Evolutionary conservation across 805 yeast species (phyloP), one percentile per base, ranked within the genome.

Genomic region (Kuraishia hungarica): DNA sequence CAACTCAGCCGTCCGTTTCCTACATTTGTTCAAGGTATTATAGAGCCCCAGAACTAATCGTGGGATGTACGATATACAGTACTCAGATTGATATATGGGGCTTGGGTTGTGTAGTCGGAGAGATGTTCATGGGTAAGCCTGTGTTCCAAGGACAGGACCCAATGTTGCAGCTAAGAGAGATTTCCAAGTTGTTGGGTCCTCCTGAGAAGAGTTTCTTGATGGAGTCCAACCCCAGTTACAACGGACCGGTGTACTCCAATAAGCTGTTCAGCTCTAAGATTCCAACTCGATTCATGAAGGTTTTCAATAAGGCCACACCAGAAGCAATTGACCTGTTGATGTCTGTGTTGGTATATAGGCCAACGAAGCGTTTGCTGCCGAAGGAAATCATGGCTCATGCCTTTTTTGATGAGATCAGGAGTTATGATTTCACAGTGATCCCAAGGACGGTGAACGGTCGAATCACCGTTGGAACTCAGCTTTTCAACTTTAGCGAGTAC

Each of bases 31-130:
- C 97, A 23, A 83, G 99, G 64, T 94, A 91, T 70, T 92, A 92
- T 71, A 81, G 97, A 62, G 96, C 98, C 1, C 99, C 99, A 0
- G 99, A 94, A 70, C 79, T 94, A 57, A 88, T 94, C 65, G 84
- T 94, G 55, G 99, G 99, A 1, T 87, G 91, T 62, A 82, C 92
- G 57, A 79, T 85, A 46, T 94, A 94, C 69, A 83, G 96, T 2
- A 86, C 96, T 2, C 89, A 91, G 65, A 93, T 94, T 57, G 99
- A 94, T 69, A 87, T 92, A 64, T 94, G 99, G 99, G 97, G 97
- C 19, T 75, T 93, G 57, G 99, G 98, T 1, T 93, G 99, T 74
- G 97, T 94, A 39, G 73, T 94, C 57, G 97, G 97, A 15, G 99
- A 94, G 71, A 85, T 94, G 89, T 78, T 87, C 55, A 79, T 91